phyloP scores from a whole-genome alignment of 345 rosid species.

The Dovyalis caffra region DNA sequence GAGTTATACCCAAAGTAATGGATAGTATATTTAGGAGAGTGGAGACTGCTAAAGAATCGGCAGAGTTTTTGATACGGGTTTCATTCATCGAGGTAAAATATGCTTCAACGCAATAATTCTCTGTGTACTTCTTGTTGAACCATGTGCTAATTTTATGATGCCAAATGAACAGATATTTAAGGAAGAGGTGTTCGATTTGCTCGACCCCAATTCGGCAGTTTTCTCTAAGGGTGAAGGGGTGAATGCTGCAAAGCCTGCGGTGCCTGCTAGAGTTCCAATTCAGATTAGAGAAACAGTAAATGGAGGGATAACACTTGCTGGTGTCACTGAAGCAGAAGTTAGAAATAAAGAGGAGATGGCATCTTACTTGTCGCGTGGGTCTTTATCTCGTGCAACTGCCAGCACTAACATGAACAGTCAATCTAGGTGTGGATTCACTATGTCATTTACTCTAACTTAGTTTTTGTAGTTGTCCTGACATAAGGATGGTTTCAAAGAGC shows the following conservation, averaged over 20 bases:
- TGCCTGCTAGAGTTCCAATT: constrained; percentile 66
- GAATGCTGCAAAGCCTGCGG: constrained; percentile 37
- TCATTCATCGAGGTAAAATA: constrained; percentile 85
- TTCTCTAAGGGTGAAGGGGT: constrained; percentile 48
- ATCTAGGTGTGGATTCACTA: constrained; percentile 55
- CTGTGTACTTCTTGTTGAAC: too few species aligned
- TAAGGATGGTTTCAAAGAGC: neutral
- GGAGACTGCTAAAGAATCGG: constrained; percentile 42
- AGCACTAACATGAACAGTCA: constrained; percentile 99
- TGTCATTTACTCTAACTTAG: neutral
- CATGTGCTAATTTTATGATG: constrained; percentile 1
- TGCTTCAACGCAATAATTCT: neutral
- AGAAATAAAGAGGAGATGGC: constrained; percentile 89
- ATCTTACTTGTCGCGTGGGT: constrained; percentile 66
- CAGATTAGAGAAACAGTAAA: constrained; percentile 85
- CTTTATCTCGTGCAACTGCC: constrained; percentile 84
- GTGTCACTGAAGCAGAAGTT: constrained; percentile 91
- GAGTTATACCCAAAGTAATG: constrained; percentile 85
- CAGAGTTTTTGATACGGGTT: constrained; percentile 73
- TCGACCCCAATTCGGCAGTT: constrained; percentile 53
- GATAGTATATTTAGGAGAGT: constrained; percentile 63
- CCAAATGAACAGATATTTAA: constrained; percentile 66
- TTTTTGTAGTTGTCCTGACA: neutral
- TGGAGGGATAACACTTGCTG: constrained; percentile 96
- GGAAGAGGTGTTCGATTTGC: constrained; percentile 92